Base-by-base conservation (phyloP, 2,329 filamentous ascomycete species). In the Trichoderma citrinoviride region DNA sequence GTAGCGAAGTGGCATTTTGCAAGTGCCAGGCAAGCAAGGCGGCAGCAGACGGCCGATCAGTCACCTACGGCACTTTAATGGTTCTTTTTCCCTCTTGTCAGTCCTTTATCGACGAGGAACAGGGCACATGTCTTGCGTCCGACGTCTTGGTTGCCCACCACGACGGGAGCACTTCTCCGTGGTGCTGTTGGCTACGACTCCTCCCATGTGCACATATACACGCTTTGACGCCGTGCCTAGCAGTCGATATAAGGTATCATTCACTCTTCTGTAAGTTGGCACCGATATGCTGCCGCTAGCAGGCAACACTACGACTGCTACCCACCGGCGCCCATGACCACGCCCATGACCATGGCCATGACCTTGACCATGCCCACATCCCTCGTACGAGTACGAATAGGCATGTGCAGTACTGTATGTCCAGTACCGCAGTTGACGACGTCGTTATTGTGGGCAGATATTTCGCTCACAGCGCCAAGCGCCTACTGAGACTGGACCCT, bases 401-500 rank as follows among this genome's bases (percentile, higher is more conserved):
- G n/a, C n/a, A n/a, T n/a, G n/a, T n/a, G n/a, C n/a, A n/a, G 33
- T 37, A 37, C 33, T 14, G 33, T 14, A 3, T 5, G 5, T 37
- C n/a, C n/a, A 14, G 5, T 37, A 14, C 3, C 33, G 33, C 33
- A 37, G 33, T 5, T 5, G 12, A 14, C 33, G 14, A 37, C 33
- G 33, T 37, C 12, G 33, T 52, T 52, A 52, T 43, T 46, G 41
- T 54, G 58, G 49, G 58, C 49, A 54, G 58, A 54, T 62, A 61
- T 65, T 54, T 47, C 49, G 53, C 47, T 65, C 63, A 37, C 33
- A 46, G 56, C 56, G 56, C 63, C 63, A 65, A 65, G 62, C 62
- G 62, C 54, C 53, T 65, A 60, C 62, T 60, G 62, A 57, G 41
- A 56, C 50, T 33, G 61, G 50, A 41, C 52, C 52, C 61, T 63